Percentiles rank a stretch among this genome's conserved stretches.
Conservation (phyloP, 495 filamentous ascomycete species). For the Trichoderma orchidacearum region DNA sequence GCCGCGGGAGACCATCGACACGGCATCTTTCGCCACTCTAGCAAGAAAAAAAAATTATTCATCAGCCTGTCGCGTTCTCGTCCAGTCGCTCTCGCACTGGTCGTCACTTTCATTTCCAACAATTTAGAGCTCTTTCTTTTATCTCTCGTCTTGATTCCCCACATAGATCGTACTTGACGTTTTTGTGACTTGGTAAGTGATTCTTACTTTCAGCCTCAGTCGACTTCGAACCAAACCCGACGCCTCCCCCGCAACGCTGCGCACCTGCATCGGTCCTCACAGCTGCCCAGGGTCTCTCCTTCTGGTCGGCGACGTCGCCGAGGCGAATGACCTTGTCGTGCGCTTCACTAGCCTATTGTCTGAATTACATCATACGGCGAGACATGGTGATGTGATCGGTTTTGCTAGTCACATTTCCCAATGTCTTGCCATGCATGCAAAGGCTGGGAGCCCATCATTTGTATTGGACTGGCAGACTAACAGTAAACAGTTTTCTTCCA, state of each 20-base stretch:
- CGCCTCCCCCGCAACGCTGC: neutral
- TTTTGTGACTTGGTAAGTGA: neutral
- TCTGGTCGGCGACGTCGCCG: neutral
- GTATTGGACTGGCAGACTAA: neutral
- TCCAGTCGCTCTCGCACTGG: neutral
- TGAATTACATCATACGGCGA: neutral
- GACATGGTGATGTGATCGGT: neutral
- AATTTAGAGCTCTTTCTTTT: neutral
- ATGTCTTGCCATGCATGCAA: neutral
- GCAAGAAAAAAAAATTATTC: conserved; percentile 1
- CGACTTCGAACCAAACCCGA: neutral
- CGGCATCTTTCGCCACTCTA: neutral
- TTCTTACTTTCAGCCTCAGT: neutral
- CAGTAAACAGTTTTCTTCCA: neutral
- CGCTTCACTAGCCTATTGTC: neutral
- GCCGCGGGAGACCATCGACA: neutral
- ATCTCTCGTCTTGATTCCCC: neutral
- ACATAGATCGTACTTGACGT: neutral
- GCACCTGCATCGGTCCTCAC: neutral
- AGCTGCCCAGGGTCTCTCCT: neutral
- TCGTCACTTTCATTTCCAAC: neutral
- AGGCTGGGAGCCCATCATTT: neutral
- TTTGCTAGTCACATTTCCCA: too few relatives aligned
- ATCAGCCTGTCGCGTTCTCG: neutral
- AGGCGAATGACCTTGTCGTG: neutral